Conservation (phyloP, 1,139 yeast species). For the Geotrichum citri-aurantii region DNA sequence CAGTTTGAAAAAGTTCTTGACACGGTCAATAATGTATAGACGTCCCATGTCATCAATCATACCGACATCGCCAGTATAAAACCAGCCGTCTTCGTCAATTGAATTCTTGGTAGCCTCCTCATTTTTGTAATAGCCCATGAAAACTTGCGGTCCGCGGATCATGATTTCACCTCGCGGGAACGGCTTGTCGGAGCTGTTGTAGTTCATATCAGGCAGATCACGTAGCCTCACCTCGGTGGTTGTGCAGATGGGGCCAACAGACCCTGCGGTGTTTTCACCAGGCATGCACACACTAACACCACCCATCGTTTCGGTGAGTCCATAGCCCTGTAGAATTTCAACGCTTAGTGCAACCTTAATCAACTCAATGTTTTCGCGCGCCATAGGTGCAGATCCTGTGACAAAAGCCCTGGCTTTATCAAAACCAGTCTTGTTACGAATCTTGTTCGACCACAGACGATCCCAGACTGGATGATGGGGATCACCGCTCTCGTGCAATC, state of each 20-base stretch:
- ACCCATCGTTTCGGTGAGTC: constrained; percentile 70
- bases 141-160: constrained; percentile 63
- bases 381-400: constrained; percentile 73
- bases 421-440: constrained; percentile 55
- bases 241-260: constrained; percentile 56
- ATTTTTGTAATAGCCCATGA: constrained; percentile 55
- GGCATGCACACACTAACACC: constrained; percentile 50
- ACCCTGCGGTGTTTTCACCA: constrained; percentile 45
- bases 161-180: constrained; percentile 54
- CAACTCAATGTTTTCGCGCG: constrained; percentile 54
- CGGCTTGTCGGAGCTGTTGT: constrained; percentile 47
- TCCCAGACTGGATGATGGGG: constrained; percentile 43
- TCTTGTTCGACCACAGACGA: constrained; percentile 44
- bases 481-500: constrained; percentile 37
- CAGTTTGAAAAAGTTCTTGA: constrained; percentile 73
- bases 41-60: constrained; percentile 50
- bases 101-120: constrained; percentile 49
- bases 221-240: constrained; percentile 54
- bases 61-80: constrained; percentile 72
- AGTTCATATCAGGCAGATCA: constrained; percentile 66
- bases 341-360: constrained; percentile 56
- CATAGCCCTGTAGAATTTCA: constrained; percentile 68
- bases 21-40: constrained; percentile 61
- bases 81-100: constrained; percentile 65
- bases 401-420: constrained; percentile 43